Percentiles rank a stretch among this genome's conserved stretches.
Evolutionary conservation across 2,329 filamentous ascomycete genomes (phyloP).

Genomic region (Epichloe sylvatica): DNA sequence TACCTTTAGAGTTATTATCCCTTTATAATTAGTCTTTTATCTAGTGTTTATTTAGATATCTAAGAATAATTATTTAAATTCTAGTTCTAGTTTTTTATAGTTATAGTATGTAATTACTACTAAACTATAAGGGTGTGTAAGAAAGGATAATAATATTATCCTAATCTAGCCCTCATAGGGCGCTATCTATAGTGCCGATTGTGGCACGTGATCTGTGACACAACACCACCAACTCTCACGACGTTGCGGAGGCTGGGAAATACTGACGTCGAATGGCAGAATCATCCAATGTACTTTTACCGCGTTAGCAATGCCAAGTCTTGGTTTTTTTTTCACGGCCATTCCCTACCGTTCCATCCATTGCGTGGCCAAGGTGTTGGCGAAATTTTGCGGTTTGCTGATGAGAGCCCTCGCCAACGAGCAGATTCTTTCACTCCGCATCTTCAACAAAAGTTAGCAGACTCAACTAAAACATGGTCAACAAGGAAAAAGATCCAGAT

Average conservation of each 20-base stretch:
- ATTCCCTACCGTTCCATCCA: constrained; percentile 40
- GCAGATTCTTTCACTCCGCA: constrained; percentile 8
- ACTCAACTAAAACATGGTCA: not conserved
- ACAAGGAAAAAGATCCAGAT: not conserved
- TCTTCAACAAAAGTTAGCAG: not conserved
- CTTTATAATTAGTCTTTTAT: too few species aligned
- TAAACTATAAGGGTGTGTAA: too few species aligned
- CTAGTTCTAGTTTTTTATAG: too few species aligned
- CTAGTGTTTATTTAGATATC: too few species aligned
- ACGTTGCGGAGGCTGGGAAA: not conserved
- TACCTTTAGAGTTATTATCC: too few species aligned
- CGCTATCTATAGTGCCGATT: too few species aligned
- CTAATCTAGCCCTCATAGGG: too few species aligned
- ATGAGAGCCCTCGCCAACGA: constrained; percentile 26
- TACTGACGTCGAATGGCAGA: constrained; percentile 45
- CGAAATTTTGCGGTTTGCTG: constrained; percentile 21
- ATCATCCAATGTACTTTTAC: constrained; percentile 51
- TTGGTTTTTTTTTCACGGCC: too few species aligned
- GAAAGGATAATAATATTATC: too few species aligned
- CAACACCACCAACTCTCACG: not conserved
- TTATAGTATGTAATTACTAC: too few species aligned
- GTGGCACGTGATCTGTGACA: not conserved
- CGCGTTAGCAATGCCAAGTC: too few species aligned
- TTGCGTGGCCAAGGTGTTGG: constrained; percentile 19
- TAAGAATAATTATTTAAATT: too few species aligned